Evolutionary conservation across 225 moss, liverwort and hornwort species (phyloP), one percentile per base, ranked within the genome.

Genomic region (Sphagnum contortum): DNA sequence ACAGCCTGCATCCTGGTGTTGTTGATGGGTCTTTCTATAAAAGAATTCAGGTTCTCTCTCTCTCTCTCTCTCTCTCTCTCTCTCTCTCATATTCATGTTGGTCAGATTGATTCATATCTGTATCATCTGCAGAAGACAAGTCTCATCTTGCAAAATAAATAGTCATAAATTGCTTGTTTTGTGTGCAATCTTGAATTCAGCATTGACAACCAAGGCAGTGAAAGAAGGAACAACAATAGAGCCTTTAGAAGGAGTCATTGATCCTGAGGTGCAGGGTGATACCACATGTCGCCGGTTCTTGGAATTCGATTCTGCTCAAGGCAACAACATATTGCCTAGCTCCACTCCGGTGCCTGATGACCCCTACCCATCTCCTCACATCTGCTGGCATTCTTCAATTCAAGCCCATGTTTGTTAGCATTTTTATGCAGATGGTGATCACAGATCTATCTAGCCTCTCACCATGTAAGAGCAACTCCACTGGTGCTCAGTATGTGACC

Each of bases 371-470:
- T 3, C 72, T 90, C 77, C 76, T 95, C 10, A 91, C 94, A 51
- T 91, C 91, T 8, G 94, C 94, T 9, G 91, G 94, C 64, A 91
- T 91, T 89, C 77, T 95, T 72, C 94, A 95, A 70, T 95, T 95
- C 55, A 95, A 95, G 73, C 94, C 91, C 61, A 78, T 95, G 12
- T 91, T 95, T 57, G 73, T 91, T 54, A 89, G 94, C n/a, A 29
- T 29, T 29, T 29, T 29, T 29, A 29, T 29, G 29, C 29, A 29
- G 29, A 29, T 29, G 29, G 29, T 29, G 29, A 29, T 29, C 29
- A 29, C 29, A 29, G 29, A 29, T 29, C 29, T 29, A 29, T 29
- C 29, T 29, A 29, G 29, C 29, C 29, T 29, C 29, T 29, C 29
- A 29, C 29, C 29, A 29, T 29, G 29, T 29, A 29, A 29, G 29